phyloP scores from a whole-genome alignment of 2,329 filamentous ascomycete species.

The Colletotrichum incanum region DNA sequence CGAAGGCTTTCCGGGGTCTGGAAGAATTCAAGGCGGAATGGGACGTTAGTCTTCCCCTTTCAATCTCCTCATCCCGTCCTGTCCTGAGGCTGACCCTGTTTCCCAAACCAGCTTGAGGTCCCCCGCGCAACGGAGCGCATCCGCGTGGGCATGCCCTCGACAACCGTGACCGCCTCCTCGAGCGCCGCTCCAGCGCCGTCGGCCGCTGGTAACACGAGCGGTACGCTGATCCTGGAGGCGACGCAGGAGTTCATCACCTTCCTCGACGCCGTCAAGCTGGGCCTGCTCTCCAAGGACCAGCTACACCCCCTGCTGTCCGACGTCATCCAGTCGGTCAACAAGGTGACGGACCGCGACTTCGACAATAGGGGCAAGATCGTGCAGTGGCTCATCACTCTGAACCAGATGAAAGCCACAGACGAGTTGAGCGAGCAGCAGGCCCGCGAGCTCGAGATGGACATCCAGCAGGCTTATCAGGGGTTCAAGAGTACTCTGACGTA shows the following conservation, averaged over 20 bases:
- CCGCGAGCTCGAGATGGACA: constrained; percentile 91
- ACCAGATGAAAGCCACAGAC: constrained; percentile 97
- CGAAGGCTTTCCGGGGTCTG: constrained; percentile 87
- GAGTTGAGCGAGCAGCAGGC: constrained; percentile 90
- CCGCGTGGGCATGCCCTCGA: constrained; percentile 92
- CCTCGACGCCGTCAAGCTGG: constrained; percentile 92
- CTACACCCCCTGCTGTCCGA: constrained; percentile 96
- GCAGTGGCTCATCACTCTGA: constrained; percentile 96
- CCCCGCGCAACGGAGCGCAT: constrained; percentile 94
- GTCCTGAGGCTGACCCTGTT: background rate
- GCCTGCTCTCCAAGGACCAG: constrained; percentile 93
- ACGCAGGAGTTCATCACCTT: constrained; percentile 99
- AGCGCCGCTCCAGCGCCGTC: constrained; percentile 60
- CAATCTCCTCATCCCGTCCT: background rate
- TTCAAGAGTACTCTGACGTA: constrained; percentile 86
- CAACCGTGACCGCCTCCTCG: constrained; percentile 73
- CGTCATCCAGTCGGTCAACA: constrained; percentile 97
- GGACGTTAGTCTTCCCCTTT: constrained; percentile 75
- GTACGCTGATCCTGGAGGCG: constrained; percentile 85
- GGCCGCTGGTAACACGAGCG: constrained; percentile 64
- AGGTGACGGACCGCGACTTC: constrained; percentile 95
- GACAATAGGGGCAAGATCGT: constrained; percentile 97
- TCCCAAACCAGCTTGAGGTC: constrained; percentile 81
- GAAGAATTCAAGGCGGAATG: constrained; percentile 94
- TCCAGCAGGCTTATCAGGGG: constrained; percentile 93